Percentiles rank a stretch among this genome's conserved stretches.
phyloP scores from a whole-genome alignment of 352 stramenopile genomes.

The Phytophthora podocarpi region DNA sequence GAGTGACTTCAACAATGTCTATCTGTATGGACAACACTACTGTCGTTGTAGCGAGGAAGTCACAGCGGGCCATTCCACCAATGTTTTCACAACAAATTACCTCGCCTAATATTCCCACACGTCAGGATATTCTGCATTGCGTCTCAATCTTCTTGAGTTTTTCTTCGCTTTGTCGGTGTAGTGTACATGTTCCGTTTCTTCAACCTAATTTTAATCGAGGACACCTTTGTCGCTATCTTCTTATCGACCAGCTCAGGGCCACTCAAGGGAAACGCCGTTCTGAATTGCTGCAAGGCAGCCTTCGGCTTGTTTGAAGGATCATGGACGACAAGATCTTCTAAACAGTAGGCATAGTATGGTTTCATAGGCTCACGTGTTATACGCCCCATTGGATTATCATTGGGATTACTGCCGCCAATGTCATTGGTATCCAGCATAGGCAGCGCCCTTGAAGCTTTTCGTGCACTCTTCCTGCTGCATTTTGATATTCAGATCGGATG shows the following conservation, averaged over 20 bases:
- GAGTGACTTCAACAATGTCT: too few relatives aligned
- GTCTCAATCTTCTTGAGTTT: background rate
- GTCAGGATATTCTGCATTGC: background rate
- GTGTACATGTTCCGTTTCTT: background rate
- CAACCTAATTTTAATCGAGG: background rate
- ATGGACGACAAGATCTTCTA: background rate
- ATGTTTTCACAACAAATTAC: too few relatives aligned
- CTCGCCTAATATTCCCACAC: too few relatives aligned
- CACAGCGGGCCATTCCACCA: too few relatives aligned
- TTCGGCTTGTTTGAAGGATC: background rate
- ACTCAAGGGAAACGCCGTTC: background rate
- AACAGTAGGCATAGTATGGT: slow-evolving; percentile 1
- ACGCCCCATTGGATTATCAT: background rate
- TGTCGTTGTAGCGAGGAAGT: too few relatives aligned
- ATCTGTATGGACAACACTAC: too few relatives aligned
- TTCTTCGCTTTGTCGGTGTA: background rate
- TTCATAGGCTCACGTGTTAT: background rate
- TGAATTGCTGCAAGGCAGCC: background rate
- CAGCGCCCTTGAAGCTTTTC: too few relatives aligned
- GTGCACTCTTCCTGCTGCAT: too few relatives aligned
- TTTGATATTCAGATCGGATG: too few relatives aligned
- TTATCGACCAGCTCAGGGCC: background rate
- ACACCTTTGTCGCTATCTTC: slow-evolving; percentile 3
- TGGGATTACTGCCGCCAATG: background rate
- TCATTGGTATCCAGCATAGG: background rate